Base-by-base conservation (phyloP, 352 stramenopile species). In the Globisporangium emineosum region DNA sequence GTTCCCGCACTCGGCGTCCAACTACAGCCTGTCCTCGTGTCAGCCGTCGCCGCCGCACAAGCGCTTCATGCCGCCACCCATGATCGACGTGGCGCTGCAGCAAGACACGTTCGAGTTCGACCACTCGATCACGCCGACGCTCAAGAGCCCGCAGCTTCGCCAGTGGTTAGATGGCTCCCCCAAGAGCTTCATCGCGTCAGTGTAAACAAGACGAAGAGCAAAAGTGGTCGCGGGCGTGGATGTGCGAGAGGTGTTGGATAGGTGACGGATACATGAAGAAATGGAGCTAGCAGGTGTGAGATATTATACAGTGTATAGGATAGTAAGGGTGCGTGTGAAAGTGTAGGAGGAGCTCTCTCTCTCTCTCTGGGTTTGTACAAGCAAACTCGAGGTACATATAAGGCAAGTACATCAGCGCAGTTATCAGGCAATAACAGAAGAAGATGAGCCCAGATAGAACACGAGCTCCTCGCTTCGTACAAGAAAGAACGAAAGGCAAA, bases 71-170 rank as follows among this genome's bases (percentile, higher is more conserved):
- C 79, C 84, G 32, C 86, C 86, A 19, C 56, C 63, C 12, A 79
- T 81, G 57, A 91, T 95, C 49, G 86, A 95, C 57, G 84, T 95
- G 2, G 79, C 79, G 5, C 60, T 91, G 45, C 83, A 91, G 59
- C 83, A 93, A 45, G 86, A 95, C 57, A 88, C 80, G 23, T 93
- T 95, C 45, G 86, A 92, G 58, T 92, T 95, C 49, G 86, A 95
- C 56, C 79, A 91, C 51, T 91, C 84, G 12, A 89, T 93, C 59
- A 93, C 86, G 29, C 83, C 86, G n/a, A 93, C 86, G 35, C 78
- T 95, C 60, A 95, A 93, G 69, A 95, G 86, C 40, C 86, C 86
- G 29, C 84, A 95, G 68, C 61, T 95, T 2, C 72, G 81, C 30
- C 86, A 95, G 68, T 95, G 84, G 84, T 72, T 95, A 19, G 86